phyloP scores from a whole-genome alignment of 116 monocot genomes.

The Thalassia testudinum region DNA sequence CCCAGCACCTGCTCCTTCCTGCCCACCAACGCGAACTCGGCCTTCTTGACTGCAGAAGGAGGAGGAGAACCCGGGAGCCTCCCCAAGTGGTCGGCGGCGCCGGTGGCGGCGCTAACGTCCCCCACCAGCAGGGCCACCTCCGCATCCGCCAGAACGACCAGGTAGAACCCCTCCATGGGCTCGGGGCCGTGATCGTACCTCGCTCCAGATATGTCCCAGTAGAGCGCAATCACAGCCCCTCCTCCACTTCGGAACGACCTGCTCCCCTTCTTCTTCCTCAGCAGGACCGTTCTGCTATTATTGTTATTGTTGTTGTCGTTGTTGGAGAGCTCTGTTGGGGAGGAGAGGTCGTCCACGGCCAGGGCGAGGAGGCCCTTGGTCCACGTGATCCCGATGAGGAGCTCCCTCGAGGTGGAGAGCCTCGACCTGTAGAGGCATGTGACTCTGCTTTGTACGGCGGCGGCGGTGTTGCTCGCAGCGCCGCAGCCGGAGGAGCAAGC shows the following conservation, averaged over 20 bases:
- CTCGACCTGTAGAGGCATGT: slow-evolving; percentile 23
- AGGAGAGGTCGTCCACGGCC: slow-evolving; percentile 22
- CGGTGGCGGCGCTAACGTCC: neutral
- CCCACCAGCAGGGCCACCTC: slow-evolving; percentile 8
- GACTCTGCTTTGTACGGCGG: slow-evolving; percentile 6
- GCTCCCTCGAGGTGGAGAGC: slow-evolving; percentile 7
- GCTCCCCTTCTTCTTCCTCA: slow-evolving; percentile 28
- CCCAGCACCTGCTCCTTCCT: slow-evolving; percentile 40
- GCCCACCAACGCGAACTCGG: slow-evolving; percentile 21
- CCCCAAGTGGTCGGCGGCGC: neutral
- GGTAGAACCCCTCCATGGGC: slow-evolving; percentile 52
- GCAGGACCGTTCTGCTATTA: neutral
- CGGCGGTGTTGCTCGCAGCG: neutral
- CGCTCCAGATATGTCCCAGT: slow-evolving; percentile 67
- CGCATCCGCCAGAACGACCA: slow-evolving; percentile 15
- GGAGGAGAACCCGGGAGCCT: neutral
- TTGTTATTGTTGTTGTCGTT: neutral
- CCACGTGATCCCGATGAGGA: slow-evolving; percentile 35
- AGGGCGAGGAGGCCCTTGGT: slow-evolving; percentile 31
- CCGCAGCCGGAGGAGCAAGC: slow-evolving; percentile 1
- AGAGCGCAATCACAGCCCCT: slow-evolving; percentile 4
- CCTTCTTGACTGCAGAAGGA: no score
- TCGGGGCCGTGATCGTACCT: slow-evolving; percentile 39
- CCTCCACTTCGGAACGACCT: neutral
- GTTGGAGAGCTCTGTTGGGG: no score